Conservation (phyloP, 257 asterid species). For the Fraxinus americana region DNA sequence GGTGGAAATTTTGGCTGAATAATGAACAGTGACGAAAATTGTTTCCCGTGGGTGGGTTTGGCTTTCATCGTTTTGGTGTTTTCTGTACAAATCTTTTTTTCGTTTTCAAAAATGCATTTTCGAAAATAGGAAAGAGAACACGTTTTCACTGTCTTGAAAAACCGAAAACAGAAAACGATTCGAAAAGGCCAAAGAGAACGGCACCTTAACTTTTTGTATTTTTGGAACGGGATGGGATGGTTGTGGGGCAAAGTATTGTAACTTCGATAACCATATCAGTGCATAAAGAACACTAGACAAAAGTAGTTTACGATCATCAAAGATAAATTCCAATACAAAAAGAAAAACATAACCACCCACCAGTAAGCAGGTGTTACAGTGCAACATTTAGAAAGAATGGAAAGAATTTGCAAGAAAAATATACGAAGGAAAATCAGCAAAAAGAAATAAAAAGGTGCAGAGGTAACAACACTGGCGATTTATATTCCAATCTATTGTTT, state of each 20-base stretch:
- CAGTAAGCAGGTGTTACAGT: slow-evolving; percentile 24
- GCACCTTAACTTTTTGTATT: no score
- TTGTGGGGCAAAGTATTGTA: not conserved
- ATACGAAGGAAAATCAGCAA: slow-evolving; percentile 35
- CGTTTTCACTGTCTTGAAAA: no score
- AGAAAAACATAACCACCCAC: slow-evolving; percentile 11
- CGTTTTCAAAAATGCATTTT: no score
- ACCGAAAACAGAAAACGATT: no score
- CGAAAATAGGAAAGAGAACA: no score
- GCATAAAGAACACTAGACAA: not conserved
- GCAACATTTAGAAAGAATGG: slow-evolving; percentile 39
- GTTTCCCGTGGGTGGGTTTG: no score
- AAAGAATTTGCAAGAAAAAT: slow-evolving; percentile 40
- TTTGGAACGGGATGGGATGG: not conserved
- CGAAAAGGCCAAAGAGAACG: no score
- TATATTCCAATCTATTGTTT: slow-evolving; percentile 28
- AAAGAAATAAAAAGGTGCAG: slow-evolving; percentile 30
- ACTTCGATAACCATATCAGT: not conserved
- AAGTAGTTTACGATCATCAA: slow-evolving; percentile 14
- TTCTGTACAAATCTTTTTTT: no score
- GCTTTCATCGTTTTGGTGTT: no score
- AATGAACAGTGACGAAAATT: no score
- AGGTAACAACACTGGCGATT: slow-evolving; percentile 43
- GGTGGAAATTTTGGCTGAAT: no score
- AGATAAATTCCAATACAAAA: slow-evolving; percentile 33